Evolutionary conservation across 352 stramenopile species (phyloP), one percentile per base, ranked within the genome.

Genomic region (Phytophthora crassamura): DNA sequence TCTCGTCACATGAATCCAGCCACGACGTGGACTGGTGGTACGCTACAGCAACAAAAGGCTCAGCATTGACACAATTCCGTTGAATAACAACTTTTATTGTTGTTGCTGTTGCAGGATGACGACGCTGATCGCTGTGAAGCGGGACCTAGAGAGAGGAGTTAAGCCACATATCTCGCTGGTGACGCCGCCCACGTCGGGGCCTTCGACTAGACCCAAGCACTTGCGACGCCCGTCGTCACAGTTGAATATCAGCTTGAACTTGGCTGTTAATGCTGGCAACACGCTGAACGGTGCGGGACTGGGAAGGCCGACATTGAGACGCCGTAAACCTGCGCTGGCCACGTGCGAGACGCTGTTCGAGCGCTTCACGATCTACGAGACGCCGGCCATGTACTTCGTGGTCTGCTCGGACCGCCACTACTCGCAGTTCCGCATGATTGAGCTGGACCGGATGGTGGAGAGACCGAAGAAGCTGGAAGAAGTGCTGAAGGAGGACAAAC

Each of bases 1-100:
- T 96, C 50, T 89, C 86, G 14, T 94, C 88, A 6, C 83, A 92
- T 49, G 83, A 91, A 58, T 91, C 81, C 32, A 95, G 86, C 53
- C 88, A 92, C 41, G 88, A 96, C 47, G 80, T 94, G 11, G 88
- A 96, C 69, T 96, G 86, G 86, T 96, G 88, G 87, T 95, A 68
- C 35, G 77, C 33, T 5, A 11, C 16, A 47, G 41, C 25, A 2
- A 30, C 25, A 30, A 5, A 30, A 30, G 25, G 25, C 25, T 30
- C 25, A 30, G 25, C 25, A 50, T 40, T 30, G 12, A 18, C 11
- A 2, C 35, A 59, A 59, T 10, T 15, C 18, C 61, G 5, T 63
- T 9, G 16, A 28, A 38, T 39, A 32, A 42, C 10, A 47, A 5
- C 20, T 11, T 18, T 20, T 47, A 43, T 57, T 40, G 14, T 49